Conservation (phyloP, 305 asterid genomes). For the Solanum hybrid region DNA sequence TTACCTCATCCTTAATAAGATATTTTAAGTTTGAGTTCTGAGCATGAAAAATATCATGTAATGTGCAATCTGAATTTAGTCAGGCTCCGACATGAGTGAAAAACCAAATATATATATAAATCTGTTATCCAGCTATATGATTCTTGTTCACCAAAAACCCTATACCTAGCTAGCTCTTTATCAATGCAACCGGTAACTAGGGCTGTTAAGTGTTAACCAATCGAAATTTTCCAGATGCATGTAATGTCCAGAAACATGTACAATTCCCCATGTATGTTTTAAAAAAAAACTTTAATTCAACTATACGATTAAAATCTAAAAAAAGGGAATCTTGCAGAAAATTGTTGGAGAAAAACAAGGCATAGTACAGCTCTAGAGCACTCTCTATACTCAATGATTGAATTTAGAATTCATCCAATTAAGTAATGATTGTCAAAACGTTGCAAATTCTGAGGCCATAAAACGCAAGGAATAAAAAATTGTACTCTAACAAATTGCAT, state of each 20-base stretch:
- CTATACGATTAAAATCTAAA: constrained; percentile 5
- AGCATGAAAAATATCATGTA: neutral
- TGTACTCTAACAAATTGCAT: constrained; percentile 15
- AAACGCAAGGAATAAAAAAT: neutral
- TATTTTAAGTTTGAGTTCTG: neutral
- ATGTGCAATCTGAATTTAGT: no score
- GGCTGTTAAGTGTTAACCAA: neutral
- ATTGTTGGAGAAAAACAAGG: constrained; percentile 38
- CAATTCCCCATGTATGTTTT: neutral
- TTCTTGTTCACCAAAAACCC: neutral
- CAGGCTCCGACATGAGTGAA: neutral
- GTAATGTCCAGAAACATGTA: constrained; percentile 17
- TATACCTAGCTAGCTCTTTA: neutral
- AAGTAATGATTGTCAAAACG: neutral
- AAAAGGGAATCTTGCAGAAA: constrained; percentile 29
- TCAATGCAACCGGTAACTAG: neutral
- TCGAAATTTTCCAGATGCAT: neutral
- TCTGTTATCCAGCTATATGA: neutral
- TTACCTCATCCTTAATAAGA: neutral
- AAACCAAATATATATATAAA: no score
- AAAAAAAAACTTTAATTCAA: neutral
- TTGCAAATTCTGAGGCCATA: neutral
- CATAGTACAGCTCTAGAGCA: constrained; percentile 15
- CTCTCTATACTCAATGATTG: constrained; percentile 25
- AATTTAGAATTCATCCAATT: constrained; percentile 1